phyloP scores from a whole-genome alignment of 1,284 basidiomycete genomes.

The Ceratorhiza oryzae-sativae region DNA sequence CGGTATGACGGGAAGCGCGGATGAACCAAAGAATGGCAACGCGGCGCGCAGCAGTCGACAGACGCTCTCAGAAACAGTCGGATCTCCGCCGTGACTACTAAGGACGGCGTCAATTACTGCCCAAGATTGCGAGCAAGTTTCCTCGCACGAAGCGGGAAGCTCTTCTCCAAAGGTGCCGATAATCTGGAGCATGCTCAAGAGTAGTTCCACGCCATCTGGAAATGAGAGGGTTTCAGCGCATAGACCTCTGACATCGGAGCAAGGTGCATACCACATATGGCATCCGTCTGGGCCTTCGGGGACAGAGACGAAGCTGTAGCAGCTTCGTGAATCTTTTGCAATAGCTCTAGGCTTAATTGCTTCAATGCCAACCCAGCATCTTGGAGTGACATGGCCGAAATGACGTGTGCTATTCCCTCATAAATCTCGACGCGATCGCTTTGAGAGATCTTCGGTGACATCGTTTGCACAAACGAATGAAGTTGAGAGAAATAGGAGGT shows the following conservation, averaged over 20 bases:
- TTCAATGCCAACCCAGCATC: slow-evolving; percentile 83
- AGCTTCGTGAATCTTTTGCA: slow-evolving; percentile 72
- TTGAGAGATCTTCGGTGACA: slow-evolving; percentile 79
- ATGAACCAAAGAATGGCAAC: slow-evolving; percentile 78
- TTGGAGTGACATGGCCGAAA: slow-evolving; percentile 89
- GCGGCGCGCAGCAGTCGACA: slow-evolving; percentile 89
- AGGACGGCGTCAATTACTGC: slow-evolving; percentile 83
- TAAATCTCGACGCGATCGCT: slow-evolving; percentile 92
- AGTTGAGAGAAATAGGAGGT: slow-evolving; percentile 91
- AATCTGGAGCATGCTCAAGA: slow-evolving; percentile 86
- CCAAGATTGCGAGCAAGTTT: slow-evolving; percentile 84
- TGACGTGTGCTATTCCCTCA: slow-evolving; percentile 94
- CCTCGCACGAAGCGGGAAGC: slow-evolving; percentile 79
- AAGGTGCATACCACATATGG: slow-evolving; percentile 39
- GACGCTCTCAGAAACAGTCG: slow-evolving; percentile 82
- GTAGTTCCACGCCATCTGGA: slow-evolving; percentile 82
- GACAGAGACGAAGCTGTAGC: slow-evolving; percentile 56
- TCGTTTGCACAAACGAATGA: slow-evolving; percentile 83
- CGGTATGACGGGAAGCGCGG: slow-evolving; percentile 73
- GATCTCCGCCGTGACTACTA: slow-evolving; percentile 77
- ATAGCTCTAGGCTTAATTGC: slow-evolving; percentile 80
- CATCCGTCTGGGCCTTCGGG: slow-evolving; percentile 39
- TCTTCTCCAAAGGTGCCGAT: slow-evolving; percentile 82
- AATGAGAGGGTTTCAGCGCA: slow-evolving; percentile 41
- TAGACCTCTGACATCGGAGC: not conserved